A percentile compares a stretch with the other conserved stretches of the same genome.
These are phyloP conservation scores for Thalassiosira pacifica DNA, from an alignment of 352 stramenopile genomes.

Conservation along the genomic window DNA sequence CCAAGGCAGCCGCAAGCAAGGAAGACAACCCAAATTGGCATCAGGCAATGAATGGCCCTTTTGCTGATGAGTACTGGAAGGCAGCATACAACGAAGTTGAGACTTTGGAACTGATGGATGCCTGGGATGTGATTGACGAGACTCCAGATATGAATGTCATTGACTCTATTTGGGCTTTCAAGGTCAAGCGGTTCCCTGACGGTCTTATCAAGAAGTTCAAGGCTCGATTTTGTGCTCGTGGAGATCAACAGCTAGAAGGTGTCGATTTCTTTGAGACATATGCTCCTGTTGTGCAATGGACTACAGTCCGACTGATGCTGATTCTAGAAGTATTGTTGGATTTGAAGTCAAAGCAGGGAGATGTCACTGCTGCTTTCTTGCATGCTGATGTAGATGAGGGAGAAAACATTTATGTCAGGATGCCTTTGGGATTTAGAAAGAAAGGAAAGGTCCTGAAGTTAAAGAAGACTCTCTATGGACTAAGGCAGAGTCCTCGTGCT, in stretches of 20 bases:
- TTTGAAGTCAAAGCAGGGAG: too few relatives aligned
- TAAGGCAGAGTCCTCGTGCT: conserved; percentile 17
- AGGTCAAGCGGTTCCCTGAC: conserved; percentile 50
- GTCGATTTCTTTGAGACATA: conserved; percentile 1
- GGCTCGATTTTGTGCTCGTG: conserved; percentile 1
- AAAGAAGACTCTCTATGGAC: background rate
- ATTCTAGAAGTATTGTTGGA: background rate
- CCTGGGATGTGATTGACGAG: background rate
- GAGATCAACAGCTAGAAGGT: background rate
- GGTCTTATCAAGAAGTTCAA: conserved; percentile 65
- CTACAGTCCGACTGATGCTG: background rate
- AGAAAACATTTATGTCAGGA: background rate
- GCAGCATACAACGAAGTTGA: too few relatives aligned
- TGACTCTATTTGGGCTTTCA: conserved; percentile 55
- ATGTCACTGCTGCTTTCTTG: background rate
- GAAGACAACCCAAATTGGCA: too few relatives aligned
- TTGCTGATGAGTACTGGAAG: too few relatives aligned
- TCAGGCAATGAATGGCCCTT: background rate
- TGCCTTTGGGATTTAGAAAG: background rate
- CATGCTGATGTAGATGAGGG: background rate
- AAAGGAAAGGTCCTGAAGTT: background rate
- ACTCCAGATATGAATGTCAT: conserved; percentile 46
- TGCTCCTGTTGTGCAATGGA: background rate
- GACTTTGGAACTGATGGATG: background rate
- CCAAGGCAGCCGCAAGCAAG: too few relatives aligned